Percentiles rank a stretch among this genome's conserved stretches.
phyloP scores from a whole-genome alignment of 2,329 filamentous ascomycete species.

The Talaromyces islandicus region DNA sequence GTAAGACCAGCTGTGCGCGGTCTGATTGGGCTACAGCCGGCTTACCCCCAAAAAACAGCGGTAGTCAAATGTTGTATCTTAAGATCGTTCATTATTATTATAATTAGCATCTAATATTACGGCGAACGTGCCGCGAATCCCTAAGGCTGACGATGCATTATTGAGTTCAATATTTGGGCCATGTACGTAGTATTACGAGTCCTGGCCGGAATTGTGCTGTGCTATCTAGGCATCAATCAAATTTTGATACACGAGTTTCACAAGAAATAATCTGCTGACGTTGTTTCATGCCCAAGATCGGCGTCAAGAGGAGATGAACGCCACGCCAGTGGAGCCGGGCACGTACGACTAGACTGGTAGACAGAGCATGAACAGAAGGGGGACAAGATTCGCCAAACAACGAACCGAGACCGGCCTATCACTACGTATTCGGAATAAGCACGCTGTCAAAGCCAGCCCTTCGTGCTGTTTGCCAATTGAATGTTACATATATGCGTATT shows the following conservation, averaged over 20 bases:
- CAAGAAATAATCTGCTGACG: background rate
- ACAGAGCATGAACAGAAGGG: too few species aligned
- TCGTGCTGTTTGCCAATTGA: background rate
- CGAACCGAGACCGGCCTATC: too few species aligned
- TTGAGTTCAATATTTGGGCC: too few species aligned
- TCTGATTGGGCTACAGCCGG: background rate
- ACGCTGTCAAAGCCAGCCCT: too few species aligned
- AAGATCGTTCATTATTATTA: too few species aligned
- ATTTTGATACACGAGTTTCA: too few species aligned
- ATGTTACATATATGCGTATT: too few species aligned
- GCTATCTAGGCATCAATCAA: too few species aligned
- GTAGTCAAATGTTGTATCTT: too few species aligned
- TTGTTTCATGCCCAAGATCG: background rate
- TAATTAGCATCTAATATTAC: too few species aligned
- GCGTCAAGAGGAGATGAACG: background rate
- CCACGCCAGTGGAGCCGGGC: background rate
- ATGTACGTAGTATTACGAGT: too few species aligned
- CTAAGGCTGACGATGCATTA: background rate
- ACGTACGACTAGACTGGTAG: background rate
- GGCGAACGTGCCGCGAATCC: background rate
- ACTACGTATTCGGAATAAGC: too few species aligned
- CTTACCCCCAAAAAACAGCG: background rate
- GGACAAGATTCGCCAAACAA: background rate
- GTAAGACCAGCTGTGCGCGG: background rate
- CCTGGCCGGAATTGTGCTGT: background rate